Percentiles rank a stretch among this genome's conserved stretches.
Evolutionary conservation across 2,329 filamentous ascomycete species (phyloP).

Genomic region (Hymenoscyphus fructigenus): DNA sequence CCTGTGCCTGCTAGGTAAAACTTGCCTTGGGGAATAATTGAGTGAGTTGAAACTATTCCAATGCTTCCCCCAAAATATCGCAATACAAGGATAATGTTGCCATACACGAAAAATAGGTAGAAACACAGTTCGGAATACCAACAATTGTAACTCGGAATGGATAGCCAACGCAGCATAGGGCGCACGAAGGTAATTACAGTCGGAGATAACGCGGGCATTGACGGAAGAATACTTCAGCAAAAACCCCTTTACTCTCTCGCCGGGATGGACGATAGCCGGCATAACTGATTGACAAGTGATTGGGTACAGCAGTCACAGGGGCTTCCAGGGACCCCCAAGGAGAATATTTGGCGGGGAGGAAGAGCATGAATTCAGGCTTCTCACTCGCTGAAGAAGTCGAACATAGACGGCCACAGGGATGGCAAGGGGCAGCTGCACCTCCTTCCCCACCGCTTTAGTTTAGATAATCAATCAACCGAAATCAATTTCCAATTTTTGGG

Average conservation of each 20-base stretch:
- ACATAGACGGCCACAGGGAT: neutral
- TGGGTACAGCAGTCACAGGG: neutral
- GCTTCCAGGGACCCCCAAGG: neutral
- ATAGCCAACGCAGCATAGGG: neutral
- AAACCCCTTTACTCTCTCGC: neutral
- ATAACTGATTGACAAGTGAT: neutral
- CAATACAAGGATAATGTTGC: no score
- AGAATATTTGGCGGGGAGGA: neutral
- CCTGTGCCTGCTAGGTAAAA: no score
- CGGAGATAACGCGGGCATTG: neutral
- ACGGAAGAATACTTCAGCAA: neutral
- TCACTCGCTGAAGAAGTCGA: neutral
- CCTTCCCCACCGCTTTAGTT: neutral
- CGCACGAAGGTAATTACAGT: neutral
- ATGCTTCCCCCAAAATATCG: no score
- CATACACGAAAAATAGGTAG: neutral
- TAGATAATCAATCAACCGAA: neutral
- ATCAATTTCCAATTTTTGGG: neutral
- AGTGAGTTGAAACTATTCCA: no score
- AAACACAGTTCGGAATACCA: neutral
- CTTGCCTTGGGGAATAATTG: no score
- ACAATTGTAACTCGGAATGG: neutral
- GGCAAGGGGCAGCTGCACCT: neutral
- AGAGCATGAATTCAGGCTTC: neutral
- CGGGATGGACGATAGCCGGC: neutral